Conservation (phyloP, 306 rosid genomes). For the Glycyrrhiza uralensis region DNA sequence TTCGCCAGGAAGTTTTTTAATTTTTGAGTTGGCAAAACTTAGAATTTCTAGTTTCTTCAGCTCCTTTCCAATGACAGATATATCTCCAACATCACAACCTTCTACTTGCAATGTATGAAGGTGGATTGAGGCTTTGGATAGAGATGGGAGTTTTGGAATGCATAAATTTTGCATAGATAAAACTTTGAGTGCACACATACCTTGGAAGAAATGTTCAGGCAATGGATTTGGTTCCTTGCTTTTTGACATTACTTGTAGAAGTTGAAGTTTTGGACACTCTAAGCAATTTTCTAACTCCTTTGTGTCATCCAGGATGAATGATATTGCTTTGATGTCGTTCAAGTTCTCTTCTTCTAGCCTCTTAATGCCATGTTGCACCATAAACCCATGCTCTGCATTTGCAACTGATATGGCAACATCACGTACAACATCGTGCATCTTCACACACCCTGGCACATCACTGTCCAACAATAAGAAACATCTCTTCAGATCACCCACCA, state of each 20-base stretch:
- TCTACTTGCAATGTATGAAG: background rate
- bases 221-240: background rate
- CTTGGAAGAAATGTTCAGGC: background rate
- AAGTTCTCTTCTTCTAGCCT: background rate
- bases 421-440: too few relatives aligned
- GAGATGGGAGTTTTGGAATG: background rate
- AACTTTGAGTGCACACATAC: background rate
- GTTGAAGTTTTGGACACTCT: background rate
- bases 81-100: background rate
- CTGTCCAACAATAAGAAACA: too few relatives aligned
- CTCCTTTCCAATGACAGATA: slow-evolving; percentile 16
- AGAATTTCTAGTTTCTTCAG: slow-evolving; percentile 5
- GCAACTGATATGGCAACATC: too few relatives aligned
- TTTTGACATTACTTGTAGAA: background rate
- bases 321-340: background rate
- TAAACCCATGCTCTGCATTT: background rate
- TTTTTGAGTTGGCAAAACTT: slow-evolving; percentile 16
- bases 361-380: background rate
- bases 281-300: background rate
- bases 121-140: background rate
- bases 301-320: background rate
- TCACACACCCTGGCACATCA: too few relatives aligned
- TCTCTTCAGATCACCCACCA: too few relatives aligned
- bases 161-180: background rate
- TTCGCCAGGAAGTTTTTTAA: slow-evolving; percentile 11